Base-by-base conservation (phyloP, 2,329 filamentous ascomycete species). In the Aspergillus sp. region DNA sequence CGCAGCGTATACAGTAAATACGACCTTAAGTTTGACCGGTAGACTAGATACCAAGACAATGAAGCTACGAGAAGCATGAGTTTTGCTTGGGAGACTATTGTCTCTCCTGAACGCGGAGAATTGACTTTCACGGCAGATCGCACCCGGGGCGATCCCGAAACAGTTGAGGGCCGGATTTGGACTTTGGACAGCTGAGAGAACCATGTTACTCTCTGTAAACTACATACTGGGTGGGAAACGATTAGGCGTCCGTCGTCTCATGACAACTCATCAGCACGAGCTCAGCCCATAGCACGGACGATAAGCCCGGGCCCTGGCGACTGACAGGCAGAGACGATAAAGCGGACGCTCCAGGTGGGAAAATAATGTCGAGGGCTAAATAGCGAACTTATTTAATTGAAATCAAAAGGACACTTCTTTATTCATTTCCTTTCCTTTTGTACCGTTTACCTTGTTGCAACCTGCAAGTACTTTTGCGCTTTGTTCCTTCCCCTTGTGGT, bases 221-320 rank as follows among this genome's bases (percentile, higher is more conserved):
- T 9, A 30, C 27, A 9, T 30, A 30, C 27, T 30, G 27, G 27
- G 27, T 30, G 27, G 27, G 27, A 30, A 11, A 30, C 8, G 27
- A 30, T 1, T 8, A 30, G 27, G 27, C 27, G 9, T 30, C 27
- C 27, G 8, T 30, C 27, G 27, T 30, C 27, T 37, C 41, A 45
- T 13, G 19, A 45, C 17, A 22, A 13, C 41, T 11, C 41, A 45
- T 22, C 41, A 37, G 15, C 34, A 37, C 41, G 20, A 11, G 41
- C 41, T 45, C 20, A 45, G 41, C 2, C 12, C 17, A 39, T 15
- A 34, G 39, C 27, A 27, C 49, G 46, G 51, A 27, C 57, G 58
- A 58, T 60, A 55, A 49, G 41, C 46, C 24, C 19, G 40, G 40
- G 53, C 24, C 17, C 24, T 41, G 54, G 57, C 44, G 49, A 39